phyloP scores from a whole-genome alignment of 2,329 filamentous ascomycete species.

The Ophiostoma australiae region DNA sequence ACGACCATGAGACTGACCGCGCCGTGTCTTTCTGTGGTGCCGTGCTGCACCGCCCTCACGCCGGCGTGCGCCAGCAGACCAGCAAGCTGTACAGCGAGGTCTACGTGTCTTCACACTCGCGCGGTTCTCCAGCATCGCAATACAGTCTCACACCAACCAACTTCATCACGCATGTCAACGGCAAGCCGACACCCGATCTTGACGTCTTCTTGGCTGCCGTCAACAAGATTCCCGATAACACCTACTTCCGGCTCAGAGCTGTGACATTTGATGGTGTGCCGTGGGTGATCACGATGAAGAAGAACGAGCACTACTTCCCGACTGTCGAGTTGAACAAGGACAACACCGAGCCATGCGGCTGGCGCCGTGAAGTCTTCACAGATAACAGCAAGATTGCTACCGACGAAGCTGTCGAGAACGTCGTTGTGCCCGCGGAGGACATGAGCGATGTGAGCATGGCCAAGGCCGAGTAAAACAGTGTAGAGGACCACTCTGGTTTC shows the following conservation, averaged over 20 bases:
- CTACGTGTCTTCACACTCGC: conserved; percentile 82
- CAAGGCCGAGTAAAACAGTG: neutral
- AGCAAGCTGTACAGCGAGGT: conserved; percentile 94
- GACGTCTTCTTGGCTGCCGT: conserved; percentile 76
- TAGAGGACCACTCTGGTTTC: neutral
- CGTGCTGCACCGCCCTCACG: conserved; percentile 86
- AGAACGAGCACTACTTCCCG: conserved; percentile 93
- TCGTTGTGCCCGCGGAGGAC: conserved; percentile 40
- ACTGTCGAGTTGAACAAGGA: conserved; percentile 68
- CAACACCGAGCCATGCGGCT: conserved; percentile 52
- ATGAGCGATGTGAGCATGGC: conserved; percentile 33
- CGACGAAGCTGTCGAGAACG: conserved; percentile 52
- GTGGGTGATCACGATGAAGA: conserved; percentile 99
- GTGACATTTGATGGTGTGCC: conserved; percentile 98
- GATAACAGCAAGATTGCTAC: conserved; percentile 48
- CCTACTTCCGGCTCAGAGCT: conserved; percentile 95
- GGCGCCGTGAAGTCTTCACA: conserved; percentile 60
- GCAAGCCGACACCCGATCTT: conserved; percentile 75
- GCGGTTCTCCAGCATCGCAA: conserved; percentile 79
- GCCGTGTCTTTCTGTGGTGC: conserved; percentile 94
- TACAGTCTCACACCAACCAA: conserved; percentile 94
- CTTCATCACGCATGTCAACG: conserved; percentile 95
- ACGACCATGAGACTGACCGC: conserved; percentile 86
- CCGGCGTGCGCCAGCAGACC: conserved; percentile 95
- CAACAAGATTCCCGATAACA: conserved; percentile 87